Percentiles rank a stretch among this genome's conserved stretches.
phyloP scores from a whole-genome alignment of 257 asterid genomes.

The Coffea canephora region DNA sequence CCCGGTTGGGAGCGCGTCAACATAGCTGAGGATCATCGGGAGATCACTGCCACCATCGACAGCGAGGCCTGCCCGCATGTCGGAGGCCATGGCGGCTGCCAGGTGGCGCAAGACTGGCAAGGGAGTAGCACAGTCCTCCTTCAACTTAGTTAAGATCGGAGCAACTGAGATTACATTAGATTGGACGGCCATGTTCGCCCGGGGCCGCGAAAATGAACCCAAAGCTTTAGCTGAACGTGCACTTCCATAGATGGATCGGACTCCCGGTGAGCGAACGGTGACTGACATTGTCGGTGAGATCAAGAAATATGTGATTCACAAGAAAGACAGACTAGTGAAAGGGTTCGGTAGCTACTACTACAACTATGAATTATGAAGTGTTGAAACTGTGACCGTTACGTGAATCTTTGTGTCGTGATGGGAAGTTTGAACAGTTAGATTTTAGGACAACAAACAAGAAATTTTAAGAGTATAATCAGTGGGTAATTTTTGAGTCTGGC shows the following conservation, averaged over 20 bases:
- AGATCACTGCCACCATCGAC: constrained; percentile 66
- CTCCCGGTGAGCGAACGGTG: constrained; percentile 36
- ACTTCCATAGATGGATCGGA: constrained; percentile 34
- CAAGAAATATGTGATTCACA: constrained; percentile 26
- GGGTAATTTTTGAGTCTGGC: neutral
- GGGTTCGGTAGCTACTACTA: neutral
- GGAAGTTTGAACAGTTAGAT: constrained; percentile 27
- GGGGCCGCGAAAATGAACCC: constrained; percentile 23
- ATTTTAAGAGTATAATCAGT: no score
- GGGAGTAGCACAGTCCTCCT: constrained; percentile 71
- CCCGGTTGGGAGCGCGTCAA: constrained; percentile 74
- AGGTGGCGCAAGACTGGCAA: constrained; percentile 69
- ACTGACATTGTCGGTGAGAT: constrained; percentile 50
- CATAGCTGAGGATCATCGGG: constrained; percentile 80
- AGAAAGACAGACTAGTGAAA: neutral
- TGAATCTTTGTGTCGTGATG: constrained; percentile 23
- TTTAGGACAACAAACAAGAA: neutral
- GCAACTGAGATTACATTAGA: constrained; percentile 33
- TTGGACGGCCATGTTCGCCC: constrained; percentile 43
- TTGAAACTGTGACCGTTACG: constrained; percentile 25
- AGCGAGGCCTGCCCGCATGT: constrained; percentile 70
- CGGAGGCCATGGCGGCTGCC: constrained; percentile 69
- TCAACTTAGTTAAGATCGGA: constrained; percentile 54
- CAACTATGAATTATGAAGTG: neutral
- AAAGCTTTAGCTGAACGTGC: constrained; percentile 21